Base-by-base conservation (phyloP, 208 protist genomes). In the Leptomonas pyrrhocoris region DNA sequence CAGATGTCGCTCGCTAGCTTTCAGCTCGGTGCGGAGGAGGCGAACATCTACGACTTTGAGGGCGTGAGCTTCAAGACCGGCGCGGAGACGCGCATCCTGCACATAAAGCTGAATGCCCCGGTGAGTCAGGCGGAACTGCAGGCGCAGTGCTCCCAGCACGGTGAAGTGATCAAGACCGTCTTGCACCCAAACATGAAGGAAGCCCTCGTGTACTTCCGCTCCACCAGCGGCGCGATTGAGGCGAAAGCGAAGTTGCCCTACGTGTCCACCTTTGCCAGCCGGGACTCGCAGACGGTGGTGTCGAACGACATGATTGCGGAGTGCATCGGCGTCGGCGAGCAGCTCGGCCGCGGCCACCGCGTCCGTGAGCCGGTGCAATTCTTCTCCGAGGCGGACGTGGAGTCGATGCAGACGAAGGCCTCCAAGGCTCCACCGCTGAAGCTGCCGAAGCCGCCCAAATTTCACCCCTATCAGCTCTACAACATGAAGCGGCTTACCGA, bases 1-100 rank as follows among this genome's bases (percentile, higher is more conserved):
- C 79, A 96, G 68, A 92, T 92, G 78, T 94, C 92, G 28, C 83
- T 99, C 21, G 77, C 96, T 1, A 98, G 94, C 81, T 98, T 98
- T 56, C 83, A 97, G 54, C 83, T 98, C 6, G 90, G 86, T 48
- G 88, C 95, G n/a, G 90, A 94, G 56, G 96, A 94, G 58, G 80
- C 86, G 0, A 98, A 98, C 79, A 86, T 99, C 2, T 98, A 99
- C 77, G 86, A 98, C 40, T 99, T 98, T 70, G 96, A 99, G 53
- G 97, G 98, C 42, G 80, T 98, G 4, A 96, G 95, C 74, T 98
- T 91, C 80, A 86, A 90, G 56, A 53, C 65, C 11, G 89, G 86
- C 3, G 77, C 71, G 0, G 88, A 96, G 72, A 83, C 91, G 19
- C 85, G 86, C 51, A 89, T 93, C 65, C 68, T 97, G 36, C 84